phyloP scores from a whole-genome alignment of 179 eudicot species.

The Carnegiea gigantea region DNA sequence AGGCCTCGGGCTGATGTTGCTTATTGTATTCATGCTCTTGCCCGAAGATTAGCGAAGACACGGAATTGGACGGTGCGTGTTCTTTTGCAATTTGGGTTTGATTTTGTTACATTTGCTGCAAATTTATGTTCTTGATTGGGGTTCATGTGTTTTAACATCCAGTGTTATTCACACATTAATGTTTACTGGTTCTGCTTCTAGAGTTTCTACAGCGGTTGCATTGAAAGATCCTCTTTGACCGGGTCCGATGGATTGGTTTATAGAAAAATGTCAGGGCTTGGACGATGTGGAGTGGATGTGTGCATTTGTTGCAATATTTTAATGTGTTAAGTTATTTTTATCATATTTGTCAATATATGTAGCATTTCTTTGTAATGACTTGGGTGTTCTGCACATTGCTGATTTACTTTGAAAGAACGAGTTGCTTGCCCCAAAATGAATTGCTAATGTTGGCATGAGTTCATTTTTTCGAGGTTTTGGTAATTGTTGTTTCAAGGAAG shows the following conservation, averaged over 20 bases:
- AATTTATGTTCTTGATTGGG: neutral
- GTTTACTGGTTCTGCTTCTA: neutral
- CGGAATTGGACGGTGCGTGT: constrained; percentile 86
- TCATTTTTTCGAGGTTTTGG: neutral
- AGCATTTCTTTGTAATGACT: neutral
- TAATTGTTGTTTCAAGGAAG: neutral
- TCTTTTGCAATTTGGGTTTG: constrained; percentile 11
- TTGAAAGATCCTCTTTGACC: constrained; percentile 10
- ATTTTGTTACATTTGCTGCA: neutral
- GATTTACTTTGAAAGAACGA: neutral
- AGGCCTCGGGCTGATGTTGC: constrained; percentile 92
- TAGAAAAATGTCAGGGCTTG: neutral
- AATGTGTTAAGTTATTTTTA: neutral
- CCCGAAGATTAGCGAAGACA: constrained; percentile 80
- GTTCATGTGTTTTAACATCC: neutral
- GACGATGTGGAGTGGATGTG: neutral
- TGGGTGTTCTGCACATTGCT: neutral
- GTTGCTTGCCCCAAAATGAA: neutral
- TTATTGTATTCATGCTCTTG: constrained; percentile 76
- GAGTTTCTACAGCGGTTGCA: neutral
- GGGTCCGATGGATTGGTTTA: neutral
- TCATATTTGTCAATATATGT: neutral
- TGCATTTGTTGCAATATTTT: neutral
- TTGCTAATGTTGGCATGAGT: neutral
- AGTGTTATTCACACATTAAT: neutral